Evolutionary conservation across 192 early-diverging fungal genomes (phyloP), one percentile per base, ranked within the genome.

Genomic region (Oehlia diaphana): DNA sequence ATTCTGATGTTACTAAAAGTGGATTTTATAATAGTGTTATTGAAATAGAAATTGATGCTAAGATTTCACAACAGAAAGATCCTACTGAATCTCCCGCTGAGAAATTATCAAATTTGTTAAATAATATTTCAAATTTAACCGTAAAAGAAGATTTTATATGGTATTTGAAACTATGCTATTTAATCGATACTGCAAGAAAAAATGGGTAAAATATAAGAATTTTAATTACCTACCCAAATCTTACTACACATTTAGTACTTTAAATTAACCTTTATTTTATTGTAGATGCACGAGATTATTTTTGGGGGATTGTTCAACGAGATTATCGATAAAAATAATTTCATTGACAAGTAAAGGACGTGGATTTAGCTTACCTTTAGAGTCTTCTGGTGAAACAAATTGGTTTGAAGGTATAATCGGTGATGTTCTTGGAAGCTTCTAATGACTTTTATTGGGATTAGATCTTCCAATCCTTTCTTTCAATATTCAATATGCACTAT

Each of bases 351-450:
- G 93, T 58, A 91, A 93, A 72, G 97, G 97, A 13, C 92, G 94
- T 44, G 97, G 97, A n/a, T 93, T 92, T 76, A 91, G 90, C 35
- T 80, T 97, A 33, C 93, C 95, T 7, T 79, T 93, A 13, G 95
- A 96, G 63, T 90, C 93, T 8, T 88, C 91, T 0, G 78, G 88
- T 9, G 89, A 91, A 65, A 84, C 85, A 10, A 47, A 72, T 9
- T 94, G 88, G 85, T 84, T 90, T 67, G 79, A 86, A 66, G 87
- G 82, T 81, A 50, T n/a, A 4, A n/a, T 7, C 16, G 7, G 14
- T n/a, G 39, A 8, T 42, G 35, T 42, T 42, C 39, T 42, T 42
- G 35, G 3, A 37, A 37, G 35, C 35, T 37, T 3, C 3, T 37
- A 37, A 37, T 37, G 35, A 31, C 31, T 31, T 31, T 31, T 37